phyloP scores from a whole-genome alignment of 2,329 filamentous ascomycete species.

The Xylariaceae sp. region DNA sequence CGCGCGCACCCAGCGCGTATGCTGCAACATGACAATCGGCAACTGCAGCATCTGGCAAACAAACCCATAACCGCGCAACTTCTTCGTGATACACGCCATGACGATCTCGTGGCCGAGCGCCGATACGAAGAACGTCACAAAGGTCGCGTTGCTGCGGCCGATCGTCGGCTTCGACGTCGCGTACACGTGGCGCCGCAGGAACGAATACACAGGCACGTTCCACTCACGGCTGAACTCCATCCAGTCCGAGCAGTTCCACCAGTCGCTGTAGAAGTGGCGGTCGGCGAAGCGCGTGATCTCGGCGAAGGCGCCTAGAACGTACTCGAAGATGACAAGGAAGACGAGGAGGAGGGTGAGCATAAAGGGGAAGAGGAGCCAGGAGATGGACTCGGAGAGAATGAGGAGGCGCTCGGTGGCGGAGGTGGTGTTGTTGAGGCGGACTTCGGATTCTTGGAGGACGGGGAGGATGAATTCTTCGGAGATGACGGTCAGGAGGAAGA shows the following conservation, averaged over 20 bases:
- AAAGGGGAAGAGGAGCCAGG: conserved; percentile 89
- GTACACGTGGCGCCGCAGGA: conserved; percentile 92
- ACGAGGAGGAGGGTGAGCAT: conserved; percentile 94
- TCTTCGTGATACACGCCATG: conserved; percentile 97
- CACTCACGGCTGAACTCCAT: conserved; percentile 94
- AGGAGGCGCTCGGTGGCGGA: conserved; percentile 62
- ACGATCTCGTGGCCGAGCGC: conserved; percentile 90
- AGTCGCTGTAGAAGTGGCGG: conserved; percentile 82
- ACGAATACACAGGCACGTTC: conserved; percentile 97
- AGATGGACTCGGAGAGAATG: conserved; percentile 83
- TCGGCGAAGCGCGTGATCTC: conserved; percentile 93
- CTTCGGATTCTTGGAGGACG: conserved; percentile 67
- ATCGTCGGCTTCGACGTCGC: conserved; percentile 71
- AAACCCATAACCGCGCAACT: conserved; percentile 90
- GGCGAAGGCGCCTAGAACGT: conserved; percentile 87
- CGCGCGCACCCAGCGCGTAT: conserved; percentile 68
- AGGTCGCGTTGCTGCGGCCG: conserved; percentile 70
- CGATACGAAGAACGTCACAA: conserved; percentile 87
- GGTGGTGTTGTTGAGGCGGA: conserved; percentile 43
- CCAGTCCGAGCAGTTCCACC: conserved; percentile 80
- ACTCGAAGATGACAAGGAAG: conserved; percentile 98
- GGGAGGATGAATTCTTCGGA: conserved; percentile 95
- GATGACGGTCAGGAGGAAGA: conserved; percentile 86
- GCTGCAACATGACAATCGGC: conserved; percentile 88
- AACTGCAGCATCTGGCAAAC: conserved; percentile 94